Evolutionary conservation across 2,329 filamentous ascomycete genomes (phyloP).

Genomic region (Pseudocercospora musae): DNA sequence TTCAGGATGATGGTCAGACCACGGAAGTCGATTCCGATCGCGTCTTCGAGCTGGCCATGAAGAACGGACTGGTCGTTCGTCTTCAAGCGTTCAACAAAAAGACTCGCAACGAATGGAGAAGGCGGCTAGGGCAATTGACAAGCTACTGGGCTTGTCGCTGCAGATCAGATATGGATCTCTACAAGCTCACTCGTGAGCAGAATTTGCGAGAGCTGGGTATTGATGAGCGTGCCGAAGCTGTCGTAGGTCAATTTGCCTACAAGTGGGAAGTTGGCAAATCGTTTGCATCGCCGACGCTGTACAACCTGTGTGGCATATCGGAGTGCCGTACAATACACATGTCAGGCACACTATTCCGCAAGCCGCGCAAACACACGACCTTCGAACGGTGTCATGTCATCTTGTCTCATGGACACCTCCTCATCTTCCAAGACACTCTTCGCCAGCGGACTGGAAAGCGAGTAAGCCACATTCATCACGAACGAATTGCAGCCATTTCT

Average conservation of each 20-base stretch:
- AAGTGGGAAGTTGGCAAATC: slow-evolving; percentile 67
- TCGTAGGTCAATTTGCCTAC: slow-evolving; percentile 62
- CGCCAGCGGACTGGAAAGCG: slow-evolving; percentile 54
- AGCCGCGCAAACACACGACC: slow-evolving; percentile 59
- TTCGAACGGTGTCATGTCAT: slow-evolving; percentile 61
- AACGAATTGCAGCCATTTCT: slow-evolving; percentile 57
- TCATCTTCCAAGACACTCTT: slow-evolving; percentile 61
- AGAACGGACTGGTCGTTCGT: slow-evolving; percentile 60
- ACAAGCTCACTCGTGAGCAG: slow-evolving; percentile 54
- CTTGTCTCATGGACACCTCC: slow-evolving; percentile 57
- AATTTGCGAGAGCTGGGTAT: slow-evolving; percentile 61
- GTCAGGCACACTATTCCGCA: slow-evolving; percentile 61
- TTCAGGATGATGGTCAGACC: slow-evolving; percentile 52
- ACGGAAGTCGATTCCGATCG: slow-evolving; percentile 54
- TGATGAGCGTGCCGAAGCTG: slow-evolving; percentile 63
- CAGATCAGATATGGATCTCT: slow-evolving; percentile 54
- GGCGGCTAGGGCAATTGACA: slow-evolving; percentile 53
- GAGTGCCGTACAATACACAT: slow-evolving; percentile 61
- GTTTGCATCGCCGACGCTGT: slow-evolving; percentile 61
- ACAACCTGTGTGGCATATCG: slow-evolving; percentile 65
- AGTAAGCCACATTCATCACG: slow-evolving; percentile 59
- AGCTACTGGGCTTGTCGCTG: slow-evolving; percentile 61
- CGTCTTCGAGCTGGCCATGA: slow-evolving; percentile 60
- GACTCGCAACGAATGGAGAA: slow-evolving; percentile 61
- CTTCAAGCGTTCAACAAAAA: slow-evolving; percentile 54